Evolutionary conservation across 2,329 filamentous ascomycete genomes (phyloP), one percentile per base, ranked within the genome.

Genomic region (Lachnellula occidentalis): DNA sequence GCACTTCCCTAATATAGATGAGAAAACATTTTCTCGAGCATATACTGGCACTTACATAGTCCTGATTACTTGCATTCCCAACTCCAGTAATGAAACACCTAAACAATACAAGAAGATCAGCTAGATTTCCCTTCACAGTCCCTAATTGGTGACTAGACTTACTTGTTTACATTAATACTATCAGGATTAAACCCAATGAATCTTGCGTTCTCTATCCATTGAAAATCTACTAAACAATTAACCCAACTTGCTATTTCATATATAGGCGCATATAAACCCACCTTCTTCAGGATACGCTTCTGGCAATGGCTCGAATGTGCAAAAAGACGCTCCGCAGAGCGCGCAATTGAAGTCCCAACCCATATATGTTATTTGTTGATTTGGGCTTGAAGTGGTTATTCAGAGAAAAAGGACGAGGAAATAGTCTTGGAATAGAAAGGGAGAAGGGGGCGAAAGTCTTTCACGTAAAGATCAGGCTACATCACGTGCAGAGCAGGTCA

Each of bases 41-140:
- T n/a, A 49, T 31, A 12, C 27, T 4, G 9, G 27, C 9, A 48
- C 53, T n/a, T 34, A 58, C 56, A 58, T 49, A 56, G 12, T 53
- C 46, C 3, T 50, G 14, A 3, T 7, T 12, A 7, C 24, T 15
- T 4, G 49, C 54, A 4, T 42, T 15, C 3, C 51, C 54, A 8
- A 34, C 22, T 15, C 54, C 58, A 37, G 58, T 55, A 41, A 60
- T 51, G 22, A 57, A 60, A 34, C 56, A 60, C 34, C 58, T 60
- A 19, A 7, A n/a, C 17, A 9, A n/a, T n/a, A 6, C 21, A 21
- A 15, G 11, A 8, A 3, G 14, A 27, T 31, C 37, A 43, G 24
- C 31, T 11, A 15, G 3, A 21, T 19, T 36, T 36, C 9, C 17
- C 12, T 34, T 24, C 42, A 36, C 15, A 24, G 22, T 17, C 11